Evolutionary conservation across 371 early-diverging fungal species (phyloP).

Genomic region (Chytridium lagenaria): DNA sequence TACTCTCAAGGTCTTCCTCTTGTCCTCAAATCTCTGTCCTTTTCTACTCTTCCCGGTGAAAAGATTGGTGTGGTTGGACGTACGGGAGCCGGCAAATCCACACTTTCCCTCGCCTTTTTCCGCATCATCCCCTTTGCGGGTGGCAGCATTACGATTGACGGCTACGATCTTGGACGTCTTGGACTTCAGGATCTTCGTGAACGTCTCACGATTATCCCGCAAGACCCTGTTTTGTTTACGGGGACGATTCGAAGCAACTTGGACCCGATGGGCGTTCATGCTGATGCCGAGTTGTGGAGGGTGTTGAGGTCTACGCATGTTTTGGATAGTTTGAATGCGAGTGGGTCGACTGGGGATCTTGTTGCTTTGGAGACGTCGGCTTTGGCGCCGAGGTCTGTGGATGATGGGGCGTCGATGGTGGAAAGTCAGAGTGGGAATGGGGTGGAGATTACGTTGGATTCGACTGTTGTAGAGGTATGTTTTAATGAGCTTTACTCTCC

Average conservation of each 20-base stretch:
- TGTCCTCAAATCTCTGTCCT: slow-evolving; percentile 67
- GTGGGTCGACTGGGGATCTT: background rate
- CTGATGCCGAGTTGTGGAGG: slow-evolving; percentile 66
- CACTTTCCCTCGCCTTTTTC: slow-evolving; percentile 58
- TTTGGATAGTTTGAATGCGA: slow-evolving; percentile 29
- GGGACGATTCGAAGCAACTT: slow-evolving; percentile 50
- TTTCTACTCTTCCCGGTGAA: slow-evolving; percentile 66
- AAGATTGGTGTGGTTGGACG: slow-evolving; percentile 88
- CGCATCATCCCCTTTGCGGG: slow-evolving; percentile 52
- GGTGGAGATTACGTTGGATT: slow-evolving; percentile 40
- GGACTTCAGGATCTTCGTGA: slow-evolving; percentile 48
- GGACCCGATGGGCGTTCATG: slow-evolving; percentile 66
- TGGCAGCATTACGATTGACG: slow-evolving; percentile 53
- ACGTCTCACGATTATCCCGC: slow-evolving; percentile 55
- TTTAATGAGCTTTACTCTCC: too few species aligned
- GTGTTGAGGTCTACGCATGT: slow-evolving; percentile 67
- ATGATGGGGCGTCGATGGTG: background rate
- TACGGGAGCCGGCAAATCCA: slow-evolving; percentile 61
- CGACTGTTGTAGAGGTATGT: too few species aligned
- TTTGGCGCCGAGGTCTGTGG: background rate
- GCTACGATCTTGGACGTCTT: slow-evolving; percentile 37
- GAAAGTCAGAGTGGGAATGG: background rate
- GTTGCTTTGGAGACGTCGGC: slow-evolving; percentile 4
- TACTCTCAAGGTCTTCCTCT: slow-evolving; percentile 46
- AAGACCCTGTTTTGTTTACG: slow-evolving; percentile 48